Percentiles rank a stretch among this genome's conserved stretches.
Conservation (phyloP, 257 asterid genomes). For the Scutellaria baicalensis region DNA sequence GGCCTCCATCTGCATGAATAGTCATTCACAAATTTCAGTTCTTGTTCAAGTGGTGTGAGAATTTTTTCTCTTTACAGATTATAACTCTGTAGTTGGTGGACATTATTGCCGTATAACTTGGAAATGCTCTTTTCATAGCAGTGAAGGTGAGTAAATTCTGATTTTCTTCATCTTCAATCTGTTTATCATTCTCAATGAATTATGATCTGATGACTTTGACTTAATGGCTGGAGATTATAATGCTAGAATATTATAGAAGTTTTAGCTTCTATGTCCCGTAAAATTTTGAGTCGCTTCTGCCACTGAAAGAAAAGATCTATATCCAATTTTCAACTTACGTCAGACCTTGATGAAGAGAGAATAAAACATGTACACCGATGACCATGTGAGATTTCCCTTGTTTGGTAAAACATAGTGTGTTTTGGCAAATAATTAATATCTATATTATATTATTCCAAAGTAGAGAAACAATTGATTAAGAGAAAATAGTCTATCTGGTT, state of each 20-base stretch:
- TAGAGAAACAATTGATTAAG: background rate
- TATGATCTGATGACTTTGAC: background rate
- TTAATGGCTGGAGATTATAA: background rate
- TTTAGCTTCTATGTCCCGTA: background rate
- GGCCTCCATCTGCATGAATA: background rate
- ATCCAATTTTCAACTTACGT: background rate
- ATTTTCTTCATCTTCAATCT: background rate
- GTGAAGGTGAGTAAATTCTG: background rate
- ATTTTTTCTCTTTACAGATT: background rate
- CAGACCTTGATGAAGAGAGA: background rate
- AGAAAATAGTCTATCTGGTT: background rate
- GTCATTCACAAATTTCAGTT: background rate
- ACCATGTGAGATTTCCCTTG: background rate
- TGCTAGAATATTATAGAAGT: background rate
- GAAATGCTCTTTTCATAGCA: background rate
- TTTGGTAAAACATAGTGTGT: background rate
- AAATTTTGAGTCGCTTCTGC: background rate
- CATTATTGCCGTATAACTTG: background rate
- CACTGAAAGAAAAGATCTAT: background rate
- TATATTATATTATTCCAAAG: background rate
- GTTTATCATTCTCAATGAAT: background rate
- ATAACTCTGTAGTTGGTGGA: background rate
- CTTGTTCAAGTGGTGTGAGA: background rate
- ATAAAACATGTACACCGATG: background rate
- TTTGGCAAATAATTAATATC: background rate